A percentile compares a stretch with the other conserved stretches of the same genome.
Conservation (phyloP, 2,329 filamentous ascomycete genomes). For the Fusarium scirpi region DNA sequence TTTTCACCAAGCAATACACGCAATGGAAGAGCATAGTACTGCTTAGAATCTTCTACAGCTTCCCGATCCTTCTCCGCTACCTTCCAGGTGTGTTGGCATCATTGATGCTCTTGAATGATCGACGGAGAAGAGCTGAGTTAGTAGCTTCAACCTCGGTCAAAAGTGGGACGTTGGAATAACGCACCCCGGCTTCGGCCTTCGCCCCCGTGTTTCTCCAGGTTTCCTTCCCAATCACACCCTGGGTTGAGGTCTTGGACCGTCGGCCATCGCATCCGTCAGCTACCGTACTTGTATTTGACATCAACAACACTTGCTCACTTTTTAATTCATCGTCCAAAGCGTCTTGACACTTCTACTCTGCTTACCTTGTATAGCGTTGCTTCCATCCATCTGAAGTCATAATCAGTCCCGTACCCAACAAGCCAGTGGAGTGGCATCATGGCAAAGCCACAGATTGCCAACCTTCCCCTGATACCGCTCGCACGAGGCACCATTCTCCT, state of each 20-base stretch:
- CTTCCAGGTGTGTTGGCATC: conserved; percentile 7
- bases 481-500: conserved; percentile 84
- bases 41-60: conserved; percentile 32
- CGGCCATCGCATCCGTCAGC: conserved; percentile 25
- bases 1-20: background rate
- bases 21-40: conserved; percentile 8
- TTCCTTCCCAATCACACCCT: conserved; percentile 37
- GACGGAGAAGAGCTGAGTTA: conserved; percentile 7
- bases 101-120: conserved; percentile 14
- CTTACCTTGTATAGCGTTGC: conserved; percentile 19
- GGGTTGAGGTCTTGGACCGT: conserved; percentile 12
- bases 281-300: conserved; percentile 41
- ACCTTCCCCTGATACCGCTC: conserved; percentile 83
- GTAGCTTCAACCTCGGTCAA: conserved; percentile 42
- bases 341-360: background rate
- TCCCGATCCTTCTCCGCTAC: conserved; percentile 21
- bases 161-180: conserved; percentile 36
- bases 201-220: conserved; percentile 48
- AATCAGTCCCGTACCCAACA: conserved; percentile 1
- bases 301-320: conserved; percentile 26
- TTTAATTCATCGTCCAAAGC: conserved; percentile 5
- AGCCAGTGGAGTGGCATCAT: conserved; percentile 47
- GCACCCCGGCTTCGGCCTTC: conserved; percentile 43
- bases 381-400: conserved; percentile 2
- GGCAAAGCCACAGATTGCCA: conserved; percentile 57